Base-by-base conservation (phyloP, 1,284 basidiomycete species). In the Irpex sp. region DNA sequence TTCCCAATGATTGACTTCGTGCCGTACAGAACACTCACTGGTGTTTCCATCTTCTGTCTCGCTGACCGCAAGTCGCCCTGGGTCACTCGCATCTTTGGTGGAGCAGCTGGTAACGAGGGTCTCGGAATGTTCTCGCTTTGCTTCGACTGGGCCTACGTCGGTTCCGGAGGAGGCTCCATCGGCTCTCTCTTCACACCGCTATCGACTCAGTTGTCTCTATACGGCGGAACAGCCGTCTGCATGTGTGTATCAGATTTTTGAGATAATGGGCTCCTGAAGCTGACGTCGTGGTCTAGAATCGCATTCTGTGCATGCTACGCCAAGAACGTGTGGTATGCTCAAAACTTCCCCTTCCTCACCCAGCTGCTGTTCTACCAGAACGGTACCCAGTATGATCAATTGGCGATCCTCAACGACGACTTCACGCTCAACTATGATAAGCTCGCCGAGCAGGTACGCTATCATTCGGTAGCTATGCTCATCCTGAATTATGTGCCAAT, bases 81-180 rank as follows among this genome's bases (percentile, higher is more conserved):
- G 77, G 77, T 87, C 67, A 83, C 83, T 6, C 82, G 85, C 58
- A 78, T 89, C 61, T 88, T 88, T 65, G 82, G 82, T 59, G 81
- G 81, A 11, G 78, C 78, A 5, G 72, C 74, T 5, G 77, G 75
- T 53, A 81, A 81, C 67, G 79, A 81, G 64, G 79, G 79, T 61
- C 71, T 77, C 58, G 83, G 83, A 1, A 71, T 81, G 19, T 82
- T 85, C 65, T 77, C 81, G 6, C 63, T 84, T 15, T 83, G 76
- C 63, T 74, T 85, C n/a, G 85, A 86, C 68, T 87, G 83, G 84
- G 81, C 82, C 63, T 83, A 83, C 68, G 78, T 86, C 62, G 83
- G 80, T 31, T 66, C 65, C 7, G 65, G 61, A 49, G 63, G 63
- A 21, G 63, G 60, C 47, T 57, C 67, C 5, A 65, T 64, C 51